Conservation (phyloP, 805 yeast genomes). For the Sugiyamaella smithiae region DNA sequence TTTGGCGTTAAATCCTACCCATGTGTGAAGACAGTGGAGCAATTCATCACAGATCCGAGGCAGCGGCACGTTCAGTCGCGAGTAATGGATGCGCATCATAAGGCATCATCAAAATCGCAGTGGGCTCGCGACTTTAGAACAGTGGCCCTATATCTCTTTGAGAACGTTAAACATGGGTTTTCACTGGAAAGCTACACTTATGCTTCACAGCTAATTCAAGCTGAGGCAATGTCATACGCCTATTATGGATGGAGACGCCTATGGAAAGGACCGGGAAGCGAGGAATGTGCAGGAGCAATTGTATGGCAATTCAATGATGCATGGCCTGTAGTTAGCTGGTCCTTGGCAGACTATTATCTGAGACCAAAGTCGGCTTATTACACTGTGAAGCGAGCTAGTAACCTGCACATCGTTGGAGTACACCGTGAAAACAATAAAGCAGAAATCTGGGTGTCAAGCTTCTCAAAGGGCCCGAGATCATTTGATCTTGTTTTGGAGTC, state of each 20-base stretch:
- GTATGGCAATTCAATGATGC: constrained; percentile 55
- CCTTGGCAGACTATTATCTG: constrained; percentile 41
- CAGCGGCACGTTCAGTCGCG: constrained; percentile 44
- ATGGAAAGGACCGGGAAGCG: constrained; percentile 39
- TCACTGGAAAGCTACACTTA: constrained; percentile 42
- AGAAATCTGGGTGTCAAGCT: constrained; percentile 19
- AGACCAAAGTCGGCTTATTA: constrained; percentile 47
- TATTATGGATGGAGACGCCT: constrained; percentile 43
- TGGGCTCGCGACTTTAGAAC: constrained; percentile 43
- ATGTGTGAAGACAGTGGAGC: constrained; percentile 33
- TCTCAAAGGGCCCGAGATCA: not conserved
- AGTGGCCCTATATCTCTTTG: constrained; percentile 43
- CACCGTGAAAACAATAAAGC: constrained; percentile 33
- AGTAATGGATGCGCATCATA: constrained; percentile 45
- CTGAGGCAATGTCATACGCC: constrained; percentile 48
- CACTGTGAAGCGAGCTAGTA: constrained; percentile 42
- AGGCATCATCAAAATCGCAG: constrained; percentile 30
- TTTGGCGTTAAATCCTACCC: constrained; percentile 52
- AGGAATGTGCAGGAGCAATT: constrained; percentile 44
- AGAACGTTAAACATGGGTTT: constrained; percentile 35
- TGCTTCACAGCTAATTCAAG: constrained; percentile 48
- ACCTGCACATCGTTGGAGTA: constrained; percentile 31
- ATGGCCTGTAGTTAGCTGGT: constrained; percentile 51
- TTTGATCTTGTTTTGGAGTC: not conserved
- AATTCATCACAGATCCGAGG: constrained; percentile 37